These are phyloP conservation scores for Pseudopyricularia cyperi DNA, from an alignment of 2,329 filamentous ascomycete species.

Conservation along the genomic window DNA sequence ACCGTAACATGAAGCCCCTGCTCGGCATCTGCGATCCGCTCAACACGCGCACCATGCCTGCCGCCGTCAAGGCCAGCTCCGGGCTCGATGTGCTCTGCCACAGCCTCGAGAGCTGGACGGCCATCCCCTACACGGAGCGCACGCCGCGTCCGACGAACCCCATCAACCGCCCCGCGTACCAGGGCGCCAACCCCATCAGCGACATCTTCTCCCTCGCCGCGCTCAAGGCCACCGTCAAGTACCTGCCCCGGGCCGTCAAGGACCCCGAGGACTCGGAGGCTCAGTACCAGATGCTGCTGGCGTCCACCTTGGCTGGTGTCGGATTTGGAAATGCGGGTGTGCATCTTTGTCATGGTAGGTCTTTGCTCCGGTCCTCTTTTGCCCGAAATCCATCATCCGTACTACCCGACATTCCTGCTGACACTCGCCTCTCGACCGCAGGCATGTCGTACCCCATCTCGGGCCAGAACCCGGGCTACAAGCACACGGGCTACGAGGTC, in stretches of 20 bases:
- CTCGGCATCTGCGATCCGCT: constrained; percentile 76
- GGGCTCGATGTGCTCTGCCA: constrained; percentile 94
- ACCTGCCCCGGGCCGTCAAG: constrained; percentile 73
- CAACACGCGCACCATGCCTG: constrained; percentile 93
- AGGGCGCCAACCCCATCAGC: constrained; percentile 93
- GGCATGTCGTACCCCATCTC: constrained; percentile 97
- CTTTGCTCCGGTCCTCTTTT: neutral
- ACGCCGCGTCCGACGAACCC: constrained; percentile 77
- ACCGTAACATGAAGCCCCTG: constrained; percentile 89
- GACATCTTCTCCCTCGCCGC: constrained; percentile 93
- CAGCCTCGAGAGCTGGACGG: constrained; percentile 91
- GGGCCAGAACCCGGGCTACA: constrained; percentile 84
- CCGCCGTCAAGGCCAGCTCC: constrained; percentile 81
- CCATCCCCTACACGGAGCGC: constrained; percentile 85
- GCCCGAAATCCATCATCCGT: neutral
- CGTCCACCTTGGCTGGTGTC: constrained; percentile 85
- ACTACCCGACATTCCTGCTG: neutral
- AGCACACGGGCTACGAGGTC: constrained; percentile 76
- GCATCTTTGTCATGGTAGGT: constrained; percentile 54
- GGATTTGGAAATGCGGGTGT: constrained; percentile 97
- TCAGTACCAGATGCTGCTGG: constrained; percentile 89
- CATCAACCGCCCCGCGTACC: constrained; percentile 83
- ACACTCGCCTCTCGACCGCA: neutral
- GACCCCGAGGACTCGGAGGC: constrained; percentile 89
- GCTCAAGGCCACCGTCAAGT: constrained; percentile 73